These are phyloP conservation scores for Salvia splendens DNA, from an alignment of 257 asterid genomes.

Conservation along the genomic window DNA sequence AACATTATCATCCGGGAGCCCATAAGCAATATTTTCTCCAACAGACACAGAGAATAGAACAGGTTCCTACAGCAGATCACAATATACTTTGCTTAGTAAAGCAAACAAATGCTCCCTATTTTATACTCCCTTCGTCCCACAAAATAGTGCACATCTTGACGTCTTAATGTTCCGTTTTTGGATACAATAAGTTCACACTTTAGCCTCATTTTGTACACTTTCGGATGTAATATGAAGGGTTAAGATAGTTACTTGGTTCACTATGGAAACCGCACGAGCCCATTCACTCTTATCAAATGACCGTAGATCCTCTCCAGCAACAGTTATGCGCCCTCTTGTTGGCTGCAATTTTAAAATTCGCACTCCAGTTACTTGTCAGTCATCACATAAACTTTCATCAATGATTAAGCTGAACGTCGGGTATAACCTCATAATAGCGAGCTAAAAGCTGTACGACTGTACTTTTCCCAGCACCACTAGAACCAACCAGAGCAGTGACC, in stretches of 20 bases:
- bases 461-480: conserved; percentile 98
- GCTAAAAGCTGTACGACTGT: conserved; percentile 94
- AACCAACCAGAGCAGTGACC: conserved; percentile 92
- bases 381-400: conserved; percentile 3
- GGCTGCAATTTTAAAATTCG: conserved; percentile 62
- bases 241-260: conserved; percentile 71
- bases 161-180: too few relatives aligned
- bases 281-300: conserved; percentile 92
- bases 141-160: too few relatives aligned
- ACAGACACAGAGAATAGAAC: conserved; percentile 90
- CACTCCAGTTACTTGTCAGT: conserved; percentile 3
- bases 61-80: conserved; percentile 66
- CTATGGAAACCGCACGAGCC: conserved; percentile 89
- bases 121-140: too few relatives aligned
- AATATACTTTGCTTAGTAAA: conserved; percentile 29
- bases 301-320: conserved; percentile 95
- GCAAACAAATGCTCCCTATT: background rate
- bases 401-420: conserved; percentile 5
- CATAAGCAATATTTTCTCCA: conserved; percentile 96
- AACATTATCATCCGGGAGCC: conserved; percentile 87
- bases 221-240: conserved; percentile 26
- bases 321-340: conserved; percentile 83
- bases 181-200: too few relatives aligned
- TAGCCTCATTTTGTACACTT: too few relatives aligned
- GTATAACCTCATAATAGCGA: conserved; percentile 85